These are phyloP conservation scores for Psophocarpus tetragonolobus DNA, from an alignment of 306 rosid genomes.

Conservation along the genomic window DNA sequence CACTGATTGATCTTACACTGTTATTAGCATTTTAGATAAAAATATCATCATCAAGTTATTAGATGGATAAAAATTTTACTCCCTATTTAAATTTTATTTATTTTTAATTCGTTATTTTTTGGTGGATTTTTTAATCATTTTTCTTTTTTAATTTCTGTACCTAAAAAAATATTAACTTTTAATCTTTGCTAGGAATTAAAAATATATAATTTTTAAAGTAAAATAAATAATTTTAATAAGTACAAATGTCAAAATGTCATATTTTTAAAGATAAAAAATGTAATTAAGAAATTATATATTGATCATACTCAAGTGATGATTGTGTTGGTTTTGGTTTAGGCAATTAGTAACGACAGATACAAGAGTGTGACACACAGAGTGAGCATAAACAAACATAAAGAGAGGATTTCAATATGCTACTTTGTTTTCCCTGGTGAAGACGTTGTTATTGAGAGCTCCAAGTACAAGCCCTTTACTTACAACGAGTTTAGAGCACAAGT, in stretches of 20 bases:
- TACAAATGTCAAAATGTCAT: neutral
- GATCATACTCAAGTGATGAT: neutral
- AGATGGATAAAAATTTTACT: neutral
- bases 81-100: neutral
- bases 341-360: slow-evolving; percentile 62
- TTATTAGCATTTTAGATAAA: too few species aligned
- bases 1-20: too few species aligned
- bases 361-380: slow-evolving; percentile 69
- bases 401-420: slow-evolving; percentile 62
- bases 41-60: too few species aligned
- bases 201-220: neutral
- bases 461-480: slow-evolving; percentile 72
- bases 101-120: neutral
- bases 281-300: neutral
- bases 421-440: slow-evolving; percentile 68
- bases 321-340: slow-evolving; percentile 42
- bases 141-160: neutral
- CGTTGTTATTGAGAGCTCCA: slow-evolving; percentile 55
- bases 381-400: slow-evolving; percentile 49
- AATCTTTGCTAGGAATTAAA: neutral
- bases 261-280: neutral
- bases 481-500: slow-evolving; percentile 62
- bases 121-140: too few species aligned
- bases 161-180: neutral
- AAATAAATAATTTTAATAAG: neutral